Conservation (phyloP, 257 asterid species). For the Solanum chmielewskii region DNA sequence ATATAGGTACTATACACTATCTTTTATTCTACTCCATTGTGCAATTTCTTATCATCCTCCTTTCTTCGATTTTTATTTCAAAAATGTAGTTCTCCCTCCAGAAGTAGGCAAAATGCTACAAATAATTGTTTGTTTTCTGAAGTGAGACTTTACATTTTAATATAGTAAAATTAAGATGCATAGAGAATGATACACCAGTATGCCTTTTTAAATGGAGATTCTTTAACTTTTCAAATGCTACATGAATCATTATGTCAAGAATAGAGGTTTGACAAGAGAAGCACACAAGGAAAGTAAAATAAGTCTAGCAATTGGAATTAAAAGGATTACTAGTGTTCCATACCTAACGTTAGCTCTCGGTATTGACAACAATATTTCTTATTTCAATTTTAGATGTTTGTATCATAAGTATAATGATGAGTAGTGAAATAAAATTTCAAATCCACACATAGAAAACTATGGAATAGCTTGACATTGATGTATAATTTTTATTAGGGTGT, state of each 20-base stretch:
- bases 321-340: background rate
- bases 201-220: too few species aligned
- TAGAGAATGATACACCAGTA: too few species aligned
- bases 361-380: background rate
- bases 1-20: constrained; percentile 14
- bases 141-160: constrained; percentile 5
- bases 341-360: background rate
- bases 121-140: constrained; percentile 38
- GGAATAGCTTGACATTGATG: background rate
- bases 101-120: constrained; percentile 34
- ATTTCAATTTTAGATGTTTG: background rate
- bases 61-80: background rate
- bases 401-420: background rate
- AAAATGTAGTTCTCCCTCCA: constrained; percentile 41
- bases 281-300: background rate
- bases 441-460: background rate
- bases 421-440: background rate
- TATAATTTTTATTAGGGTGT: background rate
- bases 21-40: background rate
- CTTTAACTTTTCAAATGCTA: background rate
- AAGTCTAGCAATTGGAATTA: background rate
- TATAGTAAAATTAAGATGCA: too few species aligned
- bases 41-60: background rate
- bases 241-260: background rate
- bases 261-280: background rate